phyloP scores from a whole-genome alignment of 176 grass and related monocot species.

The Ensete ventricosum region DNA sequence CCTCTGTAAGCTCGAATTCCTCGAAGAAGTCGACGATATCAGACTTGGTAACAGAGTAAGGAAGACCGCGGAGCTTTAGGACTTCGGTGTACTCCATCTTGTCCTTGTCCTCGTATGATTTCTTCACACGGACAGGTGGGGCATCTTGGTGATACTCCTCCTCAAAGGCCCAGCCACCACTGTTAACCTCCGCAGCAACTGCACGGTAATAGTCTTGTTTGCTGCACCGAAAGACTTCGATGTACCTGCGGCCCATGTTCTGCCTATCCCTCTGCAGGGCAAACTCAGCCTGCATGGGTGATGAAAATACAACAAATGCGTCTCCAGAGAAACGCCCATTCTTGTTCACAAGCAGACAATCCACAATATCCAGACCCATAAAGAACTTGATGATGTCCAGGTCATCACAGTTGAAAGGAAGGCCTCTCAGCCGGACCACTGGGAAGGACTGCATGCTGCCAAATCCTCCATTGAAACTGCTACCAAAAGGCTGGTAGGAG shows the following conservation, averaged over 20 bases:
- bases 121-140: conserved; percentile 13
- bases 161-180: conserved; percentile 11
- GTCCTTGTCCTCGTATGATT: conserved; percentile 16
- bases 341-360: conserved; percentile 41
- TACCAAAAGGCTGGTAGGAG: conserved; percentile 1
- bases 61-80: conserved; percentile 32
- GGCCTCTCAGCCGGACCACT: conserved; percentile 32
- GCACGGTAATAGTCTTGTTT: conserved; percentile 39
- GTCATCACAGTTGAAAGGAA: conserved; percentile 41
- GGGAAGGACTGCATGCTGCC: conserved; percentile 26
- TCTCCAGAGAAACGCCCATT: conserved; percentile 35
- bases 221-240: conserved; percentile 38
- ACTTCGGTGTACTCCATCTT: conserved; percentile 17
- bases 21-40: conserved; percentile 33
- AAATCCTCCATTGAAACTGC: conserved; percentile 9
- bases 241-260: conserved; percentile 38
- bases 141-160: conserved; percentile 9
- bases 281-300: conserved; percentile 29
- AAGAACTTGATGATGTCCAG: conserved; percentile 35
- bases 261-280: conserved; percentile 28
- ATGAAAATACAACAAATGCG: conserved; percentile 30
- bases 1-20: conserved; percentile 23
- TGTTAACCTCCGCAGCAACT: conserved; percentile 31
- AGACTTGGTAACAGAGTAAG: conserved; percentile 32
- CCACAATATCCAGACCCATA: conserved; percentile 31